Base-by-base conservation (phyloP, 257 asterid genomes). In the Verbena officinalis region DNA sequence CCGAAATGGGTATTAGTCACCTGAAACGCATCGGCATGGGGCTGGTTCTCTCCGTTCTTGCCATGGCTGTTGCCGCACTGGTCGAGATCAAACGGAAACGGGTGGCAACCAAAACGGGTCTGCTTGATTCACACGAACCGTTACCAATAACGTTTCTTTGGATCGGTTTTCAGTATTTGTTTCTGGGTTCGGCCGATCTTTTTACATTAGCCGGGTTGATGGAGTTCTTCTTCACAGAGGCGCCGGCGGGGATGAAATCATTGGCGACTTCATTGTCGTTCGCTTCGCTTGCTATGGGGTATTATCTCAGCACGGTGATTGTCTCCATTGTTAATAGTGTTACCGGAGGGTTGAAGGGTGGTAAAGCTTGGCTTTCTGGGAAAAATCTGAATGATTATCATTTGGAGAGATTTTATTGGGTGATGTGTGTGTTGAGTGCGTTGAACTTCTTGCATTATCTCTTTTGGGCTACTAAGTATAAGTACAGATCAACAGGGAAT, bases 151-250 rank as follows among this genome's bases (percentile, higher is more conserved):
- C 95, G 0, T 93, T 93, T 43, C 73, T 93, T 33, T 93, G 98
- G 97, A 83, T 93, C 7, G 97, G 94, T 0, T 76, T 93, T 3
- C 98, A 93, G 67, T 93, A 87, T 64, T 40, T 90, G 51, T 90
- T 84, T 48, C 86, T 93, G 0, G 98, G 98, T 6, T 93, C 98
- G 4, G 98, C 98, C 0, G 98, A 93, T 61, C 90, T 93, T 14
- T 93, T 93, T 70, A 83, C 91, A 19, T 59, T 93, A 21, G 98
- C 98, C 0, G 98, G 98, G 0, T 31, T 93, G 13, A 59, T 93
- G 60, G 98, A 93, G 73, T 93, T 93, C 58, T 93, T 88, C 90
- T 93, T 93, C 90, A 87, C 97, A 1, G 97, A 93, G 22, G 96
- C 95, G 7, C 96, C 98, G 0, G 40, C 59, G 14, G 80, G 82